Evolutionary conservation across 1,284 basidiomycete species (phyloP).

Genomic region (Phellinidium pouzarii): DNA sequence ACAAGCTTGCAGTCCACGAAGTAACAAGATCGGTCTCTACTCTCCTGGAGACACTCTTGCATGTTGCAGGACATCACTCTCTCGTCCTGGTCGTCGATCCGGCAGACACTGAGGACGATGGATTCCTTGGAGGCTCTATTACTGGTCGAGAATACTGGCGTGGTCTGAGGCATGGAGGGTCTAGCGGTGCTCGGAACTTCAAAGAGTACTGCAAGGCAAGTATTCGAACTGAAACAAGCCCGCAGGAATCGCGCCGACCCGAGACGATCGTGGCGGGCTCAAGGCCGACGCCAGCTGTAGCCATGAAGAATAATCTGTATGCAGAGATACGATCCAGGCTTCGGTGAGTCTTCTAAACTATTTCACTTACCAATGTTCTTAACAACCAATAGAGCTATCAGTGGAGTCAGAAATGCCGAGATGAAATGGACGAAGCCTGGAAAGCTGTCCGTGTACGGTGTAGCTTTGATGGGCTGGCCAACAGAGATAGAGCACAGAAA

Average conservation of each 20-base stretch:
- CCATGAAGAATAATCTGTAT: conserved; percentile 47
- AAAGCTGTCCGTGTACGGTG: conserved; percentile 45
- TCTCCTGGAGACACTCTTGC: conserved; percentile 43
- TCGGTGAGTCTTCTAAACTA: conserved; percentile 33
- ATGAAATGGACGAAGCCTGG: conserved; percentile 69
- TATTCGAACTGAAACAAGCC: not conserved
- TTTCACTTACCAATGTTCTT: conserved; percentile 3
- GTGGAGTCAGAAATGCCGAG: conserved; percentile 55
- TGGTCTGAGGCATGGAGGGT: conserved; percentile 48
- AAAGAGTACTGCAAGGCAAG: conserved; percentile 36
- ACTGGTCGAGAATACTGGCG: conserved; percentile 60
- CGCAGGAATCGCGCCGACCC: conserved; percentile 8
- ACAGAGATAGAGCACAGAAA: conserved; percentile 47
- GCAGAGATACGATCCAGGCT: conserved; percentile 43
- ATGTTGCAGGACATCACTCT: conserved; percentile 46
- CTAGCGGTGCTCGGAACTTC: conserved; percentile 48
- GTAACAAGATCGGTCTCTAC: conserved; percentile 42
- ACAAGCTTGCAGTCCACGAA: conserved; percentile 32
- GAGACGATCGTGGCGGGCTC: conserved; percentile 11
- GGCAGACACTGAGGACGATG: conserved; percentile 35
- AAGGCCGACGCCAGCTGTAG: conserved; percentile 32
- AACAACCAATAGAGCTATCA: conserved; percentile 31
- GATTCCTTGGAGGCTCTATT: conserved; percentile 56
- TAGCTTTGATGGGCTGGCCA: conserved; percentile 58
- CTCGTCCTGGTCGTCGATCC: conserved; percentile 57